Evolutionary conservation across 1,139 yeast species (phyloP), one percentile per base, ranked within the genome.

Genomic region (Lodderomyces metapsilosis): DNA sequence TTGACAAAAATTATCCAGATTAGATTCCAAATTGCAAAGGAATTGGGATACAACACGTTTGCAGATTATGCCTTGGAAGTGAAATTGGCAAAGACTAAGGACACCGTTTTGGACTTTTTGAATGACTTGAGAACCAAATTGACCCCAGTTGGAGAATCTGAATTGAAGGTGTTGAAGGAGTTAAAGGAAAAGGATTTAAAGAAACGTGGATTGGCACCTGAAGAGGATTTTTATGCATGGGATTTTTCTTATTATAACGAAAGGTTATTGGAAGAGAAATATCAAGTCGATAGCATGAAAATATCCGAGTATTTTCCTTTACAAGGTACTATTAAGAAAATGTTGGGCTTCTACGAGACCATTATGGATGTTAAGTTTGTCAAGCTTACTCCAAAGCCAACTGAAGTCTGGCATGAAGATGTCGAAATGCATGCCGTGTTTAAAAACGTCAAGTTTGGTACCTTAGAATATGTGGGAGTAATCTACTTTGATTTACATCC

Each of bases 401-500:
- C 45, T 2, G 48, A 59, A 2, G 47, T 57, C 17, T 88, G 96
- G 96, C 92, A 88, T 56, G 76, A 74, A 42, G 95, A 87, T 58
- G 94, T 85, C 12, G 80, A 79, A 48, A 85, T 80, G 55, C 80
- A 78, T 57, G 81, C 87, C 4, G 91, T 87, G 38, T 85, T 85
- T 82, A 80, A 82, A 54, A 62, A 76, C 39, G 52, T 65, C 25
- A 47, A 49, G 46, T 80, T 73, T 50, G 71, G 78, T 31, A 48
- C 53, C 10, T 78, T 80, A n/a, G 76, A 71, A 46, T 87, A 87
- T 61, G 74, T 80, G 52, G 96, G 96, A 24, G 84, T 86, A 78
- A 65, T 88, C 36, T 85, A 82, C 62, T 78, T 88, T 50, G 96
- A 88, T 60, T 66, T 87, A 56, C 91, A 85, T 58, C 95, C 95